Evolutionary conservation across 345 rosid species (phyloP).

Genomic region (Brassica nigra): DNA sequence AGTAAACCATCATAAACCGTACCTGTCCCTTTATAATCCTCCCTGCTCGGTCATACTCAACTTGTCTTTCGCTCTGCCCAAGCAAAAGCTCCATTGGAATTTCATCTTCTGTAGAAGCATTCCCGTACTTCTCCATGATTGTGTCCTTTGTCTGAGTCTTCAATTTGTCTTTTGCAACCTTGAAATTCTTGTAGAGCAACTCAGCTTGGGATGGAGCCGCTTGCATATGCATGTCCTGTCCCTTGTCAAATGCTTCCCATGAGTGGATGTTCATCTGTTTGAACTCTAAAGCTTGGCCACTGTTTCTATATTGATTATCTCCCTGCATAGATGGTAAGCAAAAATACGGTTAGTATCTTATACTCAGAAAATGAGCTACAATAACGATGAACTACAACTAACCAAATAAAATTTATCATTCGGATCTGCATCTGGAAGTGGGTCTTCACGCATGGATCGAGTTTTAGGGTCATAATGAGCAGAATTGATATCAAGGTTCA

Average conservation of each 20-base stretch:
- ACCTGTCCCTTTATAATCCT: slow-evolving; percentile 69
- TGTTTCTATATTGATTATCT: slow-evolving; percentile 69
- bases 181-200: slow-evolving; percentile 48
- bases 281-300: slow-evolving; percentile 79
- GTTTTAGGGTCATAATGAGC: slow-evolving; percentile 82
- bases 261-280: slow-evolving; percentile 46
- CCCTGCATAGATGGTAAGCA: slow-evolving; percentile 47
- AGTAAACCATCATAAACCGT: background rate
- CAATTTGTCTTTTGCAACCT: slow-evolving; percentile 55
- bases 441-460: slow-evolving; percentile 80
- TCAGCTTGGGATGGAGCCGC: slow-evolving; percentile 84
- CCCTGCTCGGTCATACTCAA: slow-evolving; percentile 75
- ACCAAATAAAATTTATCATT: slow-evolving; percentile 70
- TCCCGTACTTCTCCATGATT: slow-evolving; percentile 63
- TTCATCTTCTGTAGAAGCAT: slow-evolving; percentile 62
- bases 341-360: background rate
- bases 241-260: slow-evolving; percentile 53
- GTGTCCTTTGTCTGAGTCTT: slow-evolving; percentile 54
- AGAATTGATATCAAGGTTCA: slow-evolving; percentile 78
- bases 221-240: slow-evolving; percentile 73
- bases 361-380: background rate
- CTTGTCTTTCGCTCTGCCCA: slow-evolving; percentile 69
- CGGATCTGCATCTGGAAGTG: slow-evolving; percentile 76
- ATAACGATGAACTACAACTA: slow-evolving; percentile 26
- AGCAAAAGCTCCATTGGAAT: slow-evolving; percentile 64